Percentiles rank a stretch among this genome's conserved stretches.
Conservation (phyloP, 2,329 filamentous ascomycete genomes). For the Nigrospora sphaerica region DNA sequence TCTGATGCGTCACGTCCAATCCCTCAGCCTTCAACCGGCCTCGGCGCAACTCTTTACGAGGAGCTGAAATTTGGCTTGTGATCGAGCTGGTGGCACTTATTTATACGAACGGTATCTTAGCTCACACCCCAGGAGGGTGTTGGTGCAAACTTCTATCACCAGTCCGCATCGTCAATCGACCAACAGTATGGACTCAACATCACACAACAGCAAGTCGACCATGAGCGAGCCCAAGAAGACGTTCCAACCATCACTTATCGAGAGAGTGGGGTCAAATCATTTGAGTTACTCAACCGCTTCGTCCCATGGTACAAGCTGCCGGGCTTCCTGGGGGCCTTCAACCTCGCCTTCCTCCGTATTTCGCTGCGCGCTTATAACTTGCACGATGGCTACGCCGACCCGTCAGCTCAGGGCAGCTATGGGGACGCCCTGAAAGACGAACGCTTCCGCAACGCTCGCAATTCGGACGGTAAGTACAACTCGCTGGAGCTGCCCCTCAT, state of each 20-base stretch:
- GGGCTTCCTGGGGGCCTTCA: constrained; percentile 29
- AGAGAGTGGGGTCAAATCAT: constrained; percentile 21
- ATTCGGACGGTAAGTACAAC: constrained; percentile 38
- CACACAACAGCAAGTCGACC: not conserved
- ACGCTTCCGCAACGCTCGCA: constrained; percentile 25
- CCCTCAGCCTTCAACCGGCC: not conserved
- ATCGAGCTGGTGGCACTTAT: not conserved
- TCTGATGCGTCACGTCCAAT: not conserved
- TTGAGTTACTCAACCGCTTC: constrained; percentile 16
- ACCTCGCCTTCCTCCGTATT: constrained; percentile 30
- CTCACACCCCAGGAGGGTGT: too few species aligned
- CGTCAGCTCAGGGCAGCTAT: constrained; percentile 25
- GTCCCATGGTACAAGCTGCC: constrained; percentile 34
- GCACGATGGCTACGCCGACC: constrained; percentile 31
- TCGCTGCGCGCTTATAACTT: constrained; percentile 36
- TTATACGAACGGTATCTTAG: not conserved
- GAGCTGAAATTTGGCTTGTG: not conserved
- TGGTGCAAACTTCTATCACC: not conserved
- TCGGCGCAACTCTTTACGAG: not conserved
- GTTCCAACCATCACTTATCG: constrained; percentile 18
- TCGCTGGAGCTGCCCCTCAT: constrained; percentile 30
- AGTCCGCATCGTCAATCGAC: not conserved
- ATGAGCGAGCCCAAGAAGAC: constrained; percentile 5
- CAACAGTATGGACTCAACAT: not conserved
- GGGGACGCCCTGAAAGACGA: constrained; percentile 20